Base-by-base conservation (phyloP, 768 basidiomycete species). In the Leccinellum rugosiceps region DNA sequence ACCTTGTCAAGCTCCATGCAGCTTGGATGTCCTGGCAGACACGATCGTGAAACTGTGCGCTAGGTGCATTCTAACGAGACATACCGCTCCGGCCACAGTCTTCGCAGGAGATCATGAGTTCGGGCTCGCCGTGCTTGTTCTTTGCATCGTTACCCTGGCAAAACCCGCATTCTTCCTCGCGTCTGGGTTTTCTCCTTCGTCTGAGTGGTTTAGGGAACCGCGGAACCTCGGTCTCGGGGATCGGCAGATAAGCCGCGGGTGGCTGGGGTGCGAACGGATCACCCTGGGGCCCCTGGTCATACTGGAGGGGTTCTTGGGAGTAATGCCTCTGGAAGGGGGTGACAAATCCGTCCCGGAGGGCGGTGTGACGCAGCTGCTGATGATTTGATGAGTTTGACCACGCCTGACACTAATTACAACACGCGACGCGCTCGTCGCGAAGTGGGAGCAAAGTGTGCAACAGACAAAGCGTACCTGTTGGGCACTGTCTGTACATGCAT, bases 41-140 rank as follows among this genome's bases (percentile, higher is more conserved):
- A 53, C 1, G 38, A 21, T 51, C 44, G 43, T 52, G 31, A 57
- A 57, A 32, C 21, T 25, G 26, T 23, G 31, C 25, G 34, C 48
- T n/a, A 35, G 15, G 46, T 25, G 8, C 6, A 48, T 14, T 1
- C 34, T 34, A 52, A 28, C 45, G 56, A 52, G 48, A 75, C 81
- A 53, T 66, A 90, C 95, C 92, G 64, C 87, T 92, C 47, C 89
- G 82, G 2, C 89, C 89, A 71, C 94, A 98, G 61, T 87, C 85
- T 58, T 78, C 76, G 71, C 94, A 98, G 57, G 85, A 85, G 21
- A 90, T 79, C 85, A 96, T 85, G 21, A 65, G 64, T 67, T 97
- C 94, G 10, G 78, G 72, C 50, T 81, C 65, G 11, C 79, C 80
- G 9, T 71, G 62, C 67, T 79, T 82, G 68, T 92, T 92, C 68